These are phyloP conservation scores for Heterobasidion irregulare DNA, from an alignment of 1,284 basidiomycete genomes.

Conservation along the genomic window DNA sequence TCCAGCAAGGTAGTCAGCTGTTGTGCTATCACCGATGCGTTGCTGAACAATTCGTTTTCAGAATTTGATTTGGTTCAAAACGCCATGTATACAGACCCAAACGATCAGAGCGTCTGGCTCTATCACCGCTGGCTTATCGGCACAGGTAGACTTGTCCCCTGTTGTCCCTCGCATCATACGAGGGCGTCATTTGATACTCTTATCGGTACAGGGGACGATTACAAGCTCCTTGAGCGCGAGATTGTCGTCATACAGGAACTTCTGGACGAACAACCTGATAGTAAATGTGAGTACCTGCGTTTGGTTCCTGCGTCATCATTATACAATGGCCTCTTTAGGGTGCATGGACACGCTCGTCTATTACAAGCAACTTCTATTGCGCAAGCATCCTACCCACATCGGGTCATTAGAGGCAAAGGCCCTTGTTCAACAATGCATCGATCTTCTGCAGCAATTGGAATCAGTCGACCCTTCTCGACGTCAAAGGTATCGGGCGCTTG, in stretches of 20 bases:
- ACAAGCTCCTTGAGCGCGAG: conserved; percentile 63
- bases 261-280: conserved; percentile 86
- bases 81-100: conserved; percentile 95
- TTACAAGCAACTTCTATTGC: conserved; percentile 59
- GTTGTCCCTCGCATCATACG: not conserved
- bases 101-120: conserved; percentile 96
- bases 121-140: conserved; percentile 97
- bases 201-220: conserved; percentile 34
- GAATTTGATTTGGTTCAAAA: conserved; percentile 92
- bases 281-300: conserved; percentile 68
- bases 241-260: conserved; percentile 79
- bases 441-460: conserved; percentile 43
- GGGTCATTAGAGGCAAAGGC: conserved; percentile 23
- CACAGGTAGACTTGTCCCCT: conserved; percentile 35
- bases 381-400: conserved; percentile 23
- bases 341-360: conserved; percentile 88
- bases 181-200: not conserved
- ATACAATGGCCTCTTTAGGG: conserved; percentile 43
- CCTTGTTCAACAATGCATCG: conserved; percentile 40
- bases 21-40: not conserved
- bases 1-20: conserved; percentile 47
- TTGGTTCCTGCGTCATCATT: too few relatives aligned
- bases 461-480: conserved; percentile 50
- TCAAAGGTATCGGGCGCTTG: conserved; percentile 55
- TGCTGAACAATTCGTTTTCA: conserved; percentile 19